phyloP scores from a whole-genome alignment of 495 filamentous ascomycete genomes.

The Tuber umbilicatum region DNA sequence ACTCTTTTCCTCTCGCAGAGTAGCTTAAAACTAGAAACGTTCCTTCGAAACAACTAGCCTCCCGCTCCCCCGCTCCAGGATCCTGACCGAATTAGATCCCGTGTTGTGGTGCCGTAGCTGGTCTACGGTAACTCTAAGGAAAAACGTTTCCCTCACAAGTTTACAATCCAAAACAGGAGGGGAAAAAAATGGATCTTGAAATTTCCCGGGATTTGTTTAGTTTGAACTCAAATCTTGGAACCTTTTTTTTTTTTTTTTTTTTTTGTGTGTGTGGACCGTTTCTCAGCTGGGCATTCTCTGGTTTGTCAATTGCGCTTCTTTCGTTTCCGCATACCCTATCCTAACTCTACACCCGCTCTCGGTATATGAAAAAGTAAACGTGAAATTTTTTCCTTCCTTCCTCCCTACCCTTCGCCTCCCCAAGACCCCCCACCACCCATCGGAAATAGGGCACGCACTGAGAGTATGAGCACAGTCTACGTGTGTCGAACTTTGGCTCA shows the following conservation, averaged over 20 bases:
- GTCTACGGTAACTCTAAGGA: not conserved
- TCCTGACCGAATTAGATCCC: not conserved
- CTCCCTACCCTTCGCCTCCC: not conserved
- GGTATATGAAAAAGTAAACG: not conserved
- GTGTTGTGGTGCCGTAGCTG: not conserved
- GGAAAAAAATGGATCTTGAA: not conserved
- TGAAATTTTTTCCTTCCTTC: not conserved
- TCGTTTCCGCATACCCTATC: not conserved
- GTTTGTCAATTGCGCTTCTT: not conserved
- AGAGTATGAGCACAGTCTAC: too few species aligned
- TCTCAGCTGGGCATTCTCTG: not conserved
- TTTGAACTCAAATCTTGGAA: conserved; percentile 3
- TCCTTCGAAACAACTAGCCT: not conserved
- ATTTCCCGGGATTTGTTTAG: not conserved
- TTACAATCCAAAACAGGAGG: not conserved
- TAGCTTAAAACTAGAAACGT: not conserved
- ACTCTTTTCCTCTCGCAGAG: not conserved
- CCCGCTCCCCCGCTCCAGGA: not conserved
- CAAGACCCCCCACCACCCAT: not conserved
- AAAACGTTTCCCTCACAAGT: not conserved
- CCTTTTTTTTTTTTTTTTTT: not conserved
- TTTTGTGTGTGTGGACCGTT: not conserved
- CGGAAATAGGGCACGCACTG: not conserved
- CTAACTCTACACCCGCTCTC: not conserved
- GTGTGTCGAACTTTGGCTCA: too few species aligned